Evolutionary conservation across 805 yeast species (phyloP).

Genomic region (Lachancea meyersii): DNA sequence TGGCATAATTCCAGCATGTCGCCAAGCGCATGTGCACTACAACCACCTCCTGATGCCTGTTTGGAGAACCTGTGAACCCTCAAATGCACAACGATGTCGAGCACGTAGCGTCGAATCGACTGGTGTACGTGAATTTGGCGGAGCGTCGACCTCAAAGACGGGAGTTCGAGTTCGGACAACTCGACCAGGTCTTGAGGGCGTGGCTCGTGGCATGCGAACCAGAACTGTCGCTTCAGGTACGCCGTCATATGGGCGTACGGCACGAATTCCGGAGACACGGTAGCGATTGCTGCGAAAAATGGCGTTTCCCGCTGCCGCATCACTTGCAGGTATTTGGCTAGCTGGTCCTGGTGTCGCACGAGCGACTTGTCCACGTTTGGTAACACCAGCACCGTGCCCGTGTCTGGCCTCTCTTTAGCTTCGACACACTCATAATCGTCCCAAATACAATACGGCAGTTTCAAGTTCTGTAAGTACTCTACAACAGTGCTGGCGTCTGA

Average conservation of each 20-base stretch:
- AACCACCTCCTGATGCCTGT: slow-evolving; percentile 39
- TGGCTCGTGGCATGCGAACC: slow-evolving; percentile 25
- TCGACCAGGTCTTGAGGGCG: neutral
- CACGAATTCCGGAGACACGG: slow-evolving; percentile 6
- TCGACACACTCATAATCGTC: slow-evolving; percentile 6
- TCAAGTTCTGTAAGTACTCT: slow-evolving; percentile 2
- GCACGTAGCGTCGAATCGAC: slow-evolving; percentile 48
- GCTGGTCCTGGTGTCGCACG: slow-evolving; percentile 4
- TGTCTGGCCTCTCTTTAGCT: neutral
- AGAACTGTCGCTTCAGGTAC: slow-evolving; percentile 38
- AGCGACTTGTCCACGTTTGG: slow-evolving; percentile 7
- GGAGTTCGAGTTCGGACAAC: neutral
- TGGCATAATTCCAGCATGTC: slow-evolving; percentile 40
- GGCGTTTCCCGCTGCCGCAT: slow-evolving; percentile 3
- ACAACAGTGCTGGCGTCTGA: slow-evolving; percentile 7
- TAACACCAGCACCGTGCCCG: slow-evolving; percentile 2
- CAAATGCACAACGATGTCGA: slow-evolving; percentile 50
- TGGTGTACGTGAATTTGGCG: slow-evolving; percentile 35
- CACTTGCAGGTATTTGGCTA: slow-evolving; percentile 5
- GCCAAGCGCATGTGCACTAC: slow-evolving; percentile 41
- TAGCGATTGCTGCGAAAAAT: slow-evolving; percentile 7
- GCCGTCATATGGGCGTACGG: slow-evolving; percentile 9
- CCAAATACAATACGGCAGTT: slow-evolving; percentile 5
- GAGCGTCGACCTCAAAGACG: slow-evolving; percentile 1
- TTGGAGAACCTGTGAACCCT: slow-evolving; percentile 51